These are phyloP conservation scores for Wallacemonas sp. DNA, from an alignment of 208 protist species.

Conservation along the genomic window DNA sequence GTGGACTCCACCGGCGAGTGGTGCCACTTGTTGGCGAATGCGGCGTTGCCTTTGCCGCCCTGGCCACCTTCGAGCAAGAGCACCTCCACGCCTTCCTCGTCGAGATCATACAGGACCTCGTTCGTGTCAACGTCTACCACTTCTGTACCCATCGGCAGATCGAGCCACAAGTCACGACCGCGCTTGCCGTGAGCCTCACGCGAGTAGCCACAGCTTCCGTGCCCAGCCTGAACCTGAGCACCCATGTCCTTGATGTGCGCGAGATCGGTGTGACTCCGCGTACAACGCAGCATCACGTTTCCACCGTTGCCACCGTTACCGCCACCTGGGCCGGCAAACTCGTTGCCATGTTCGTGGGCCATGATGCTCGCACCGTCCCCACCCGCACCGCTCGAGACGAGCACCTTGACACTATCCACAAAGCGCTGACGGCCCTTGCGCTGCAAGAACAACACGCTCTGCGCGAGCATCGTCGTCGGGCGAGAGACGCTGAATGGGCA, in stretches of 20 bases:
- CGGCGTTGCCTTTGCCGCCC: constrained; percentile 89
- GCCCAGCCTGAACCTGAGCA: constrained; percentile 48
- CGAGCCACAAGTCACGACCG: constrained; percentile 74
- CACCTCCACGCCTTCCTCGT: constrained; percentile 71
- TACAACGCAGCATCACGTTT: constrained; percentile 74
- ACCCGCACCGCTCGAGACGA: constrained; percentile 79
- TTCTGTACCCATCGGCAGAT: constrained; percentile 82
- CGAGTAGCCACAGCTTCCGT: constrained; percentile 72
- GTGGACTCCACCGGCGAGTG: constrained; percentile 89
- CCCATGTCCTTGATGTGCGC: constrained; percentile 71
- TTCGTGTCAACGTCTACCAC: constrained; percentile 92
- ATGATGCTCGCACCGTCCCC: constrained; percentile 89
- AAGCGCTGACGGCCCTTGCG: constrained; percentile 37
- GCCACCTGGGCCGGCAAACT: constrained; percentile 89
- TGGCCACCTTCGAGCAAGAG: constrained; percentile 88
- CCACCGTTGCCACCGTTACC: constrained; percentile 91
- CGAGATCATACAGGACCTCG: constrained; percentile 83
- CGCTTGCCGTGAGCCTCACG: constrained; percentile 68
- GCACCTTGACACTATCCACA: constrained; percentile 82
- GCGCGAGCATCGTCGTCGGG: constrained; percentile 15
- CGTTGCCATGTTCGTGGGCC: constrained; percentile 84
- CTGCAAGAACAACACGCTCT: background rate
- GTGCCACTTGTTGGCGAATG: constrained; percentile 88
- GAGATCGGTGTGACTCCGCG: constrained; percentile 46
- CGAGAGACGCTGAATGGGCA: background rate